Conservation (phyloP, 768 basidiomycete genomes). For the Auriculariales sp. region DNA sequence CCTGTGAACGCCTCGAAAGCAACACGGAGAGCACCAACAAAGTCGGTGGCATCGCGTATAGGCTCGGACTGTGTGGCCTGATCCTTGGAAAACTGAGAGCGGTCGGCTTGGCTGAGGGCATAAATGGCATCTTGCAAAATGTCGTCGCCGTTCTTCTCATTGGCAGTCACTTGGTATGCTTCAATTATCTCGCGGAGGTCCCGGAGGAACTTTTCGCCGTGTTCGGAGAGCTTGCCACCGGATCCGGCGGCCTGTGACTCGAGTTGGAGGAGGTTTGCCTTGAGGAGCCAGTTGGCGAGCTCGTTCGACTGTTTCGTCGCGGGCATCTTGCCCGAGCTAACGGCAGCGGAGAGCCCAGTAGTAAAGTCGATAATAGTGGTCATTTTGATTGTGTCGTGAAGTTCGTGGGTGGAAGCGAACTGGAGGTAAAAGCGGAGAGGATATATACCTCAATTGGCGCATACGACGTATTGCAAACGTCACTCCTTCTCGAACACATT, state of each 20-base stretch:
- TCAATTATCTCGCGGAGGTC: conserved; percentile 38
- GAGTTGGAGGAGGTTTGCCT: conserved; percentile 13
- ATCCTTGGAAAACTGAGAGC: conserved; percentile 14
- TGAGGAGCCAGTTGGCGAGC: conserved; percentile 35
- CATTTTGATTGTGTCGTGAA: too few species aligned
- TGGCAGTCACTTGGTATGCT: conserved; percentile 39
- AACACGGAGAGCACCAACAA: conserved; percentile 34
- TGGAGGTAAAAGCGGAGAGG: too few species aligned
- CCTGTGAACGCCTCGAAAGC: conserved; percentile 36
- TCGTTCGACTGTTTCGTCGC: conserved; percentile 39
- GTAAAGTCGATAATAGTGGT: conserved; percentile 39
- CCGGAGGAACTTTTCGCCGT: conserved; percentile 36
- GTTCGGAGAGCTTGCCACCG: conserved; percentile 33
- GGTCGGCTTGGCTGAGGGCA: conserved; percentile 44
- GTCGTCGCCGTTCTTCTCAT: conserved; percentile 52
- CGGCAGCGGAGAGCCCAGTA: conserved; percentile 47
- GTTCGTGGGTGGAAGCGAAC: too few species aligned
- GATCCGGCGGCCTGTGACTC: conserved; percentile 22
- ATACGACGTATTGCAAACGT: too few species aligned
- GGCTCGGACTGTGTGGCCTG: conserved; percentile 36
- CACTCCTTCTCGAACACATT: too few species aligned
- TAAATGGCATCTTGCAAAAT: conserved; percentile 50
- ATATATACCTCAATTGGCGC: too few species aligned
- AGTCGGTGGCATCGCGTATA: conserved; percentile 30
- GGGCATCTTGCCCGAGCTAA: conserved; percentile 60